phyloP scores from a whole-genome alignment of 1,284 basidiomycete species.

The Entoloma clypeatum region DNA sequence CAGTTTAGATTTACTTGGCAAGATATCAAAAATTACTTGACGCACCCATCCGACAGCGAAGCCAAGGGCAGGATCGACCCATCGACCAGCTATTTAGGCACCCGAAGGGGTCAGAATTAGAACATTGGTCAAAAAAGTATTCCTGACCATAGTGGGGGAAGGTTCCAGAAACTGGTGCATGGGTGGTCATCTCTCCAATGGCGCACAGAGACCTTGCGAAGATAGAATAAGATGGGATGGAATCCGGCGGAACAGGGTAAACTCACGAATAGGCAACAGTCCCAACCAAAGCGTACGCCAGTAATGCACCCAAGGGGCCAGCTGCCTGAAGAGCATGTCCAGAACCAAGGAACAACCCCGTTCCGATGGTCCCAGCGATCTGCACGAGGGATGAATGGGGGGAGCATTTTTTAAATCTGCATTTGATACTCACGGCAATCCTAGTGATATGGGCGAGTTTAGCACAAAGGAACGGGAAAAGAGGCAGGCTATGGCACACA shows the following conservation, averaged over 20 bases:
- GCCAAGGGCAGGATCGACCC: slow-evolving; percentile 74
- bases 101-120: slow-evolving; percentile 5
- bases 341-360: slow-evolving; percentile 79
- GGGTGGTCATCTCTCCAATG: slow-evolving; percentile 68
- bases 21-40: slow-evolving; percentile 22
- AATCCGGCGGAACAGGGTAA: not conserved
- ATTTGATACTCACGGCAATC: slow-evolving; percentile 46
- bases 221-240: not conserved
- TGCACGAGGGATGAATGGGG: slow-evolving; percentile 20
- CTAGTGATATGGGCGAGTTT: slow-evolving; percentile 27
- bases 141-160: slow-evolving; percentile 62
- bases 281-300: slow-evolving; percentile 59
- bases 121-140: not conserved
- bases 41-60: slow-evolving; percentile 63
- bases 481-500: slow-evolving; percentile 40
- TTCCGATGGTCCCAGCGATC: slow-evolving; percentile 74
- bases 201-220: slow-evolving; percentile 51
- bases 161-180: slow-evolving; percentile 71
- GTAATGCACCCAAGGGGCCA: slow-evolving; percentile 59
- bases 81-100: slow-evolving; percentile 48
- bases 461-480: slow-evolving; percentile 5
- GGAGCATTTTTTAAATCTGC: not conserved
- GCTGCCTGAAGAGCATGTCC: slow-evolving; percentile 55
- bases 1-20: not conserved
- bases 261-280: slow-evolving; percentile 60